Evolutionary conservation across 2,329 filamentous ascomycete species (phyloP).

Genomic region (Hypoxylon sp.): DNA sequence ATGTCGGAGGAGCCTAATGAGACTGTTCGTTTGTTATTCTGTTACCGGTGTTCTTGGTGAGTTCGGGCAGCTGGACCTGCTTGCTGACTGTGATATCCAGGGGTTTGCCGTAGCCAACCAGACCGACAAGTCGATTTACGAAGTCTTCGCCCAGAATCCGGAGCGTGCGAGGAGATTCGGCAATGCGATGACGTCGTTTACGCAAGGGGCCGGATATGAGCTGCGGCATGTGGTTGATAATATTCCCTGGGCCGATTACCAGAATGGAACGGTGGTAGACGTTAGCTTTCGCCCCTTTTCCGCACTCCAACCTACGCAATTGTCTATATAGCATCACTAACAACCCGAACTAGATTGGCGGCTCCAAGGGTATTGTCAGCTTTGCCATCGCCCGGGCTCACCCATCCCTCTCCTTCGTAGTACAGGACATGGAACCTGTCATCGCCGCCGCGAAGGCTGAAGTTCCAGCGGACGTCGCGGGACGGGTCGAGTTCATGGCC

Average conservation of each 20-base stretch:
- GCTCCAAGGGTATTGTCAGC: slow-evolving; percentile 33
- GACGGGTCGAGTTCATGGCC: slow-evolving; percentile 46
- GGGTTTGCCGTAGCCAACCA: slow-evolving; percentile 39
- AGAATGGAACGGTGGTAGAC: slow-evolving; percentile 35
- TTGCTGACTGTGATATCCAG: slow-evolving; percentile 10
- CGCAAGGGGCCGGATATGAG: slow-evolving; percentile 28
- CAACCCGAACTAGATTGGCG: slow-evolving; percentile 34
- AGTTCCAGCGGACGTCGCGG: slow-evolving; percentile 16
- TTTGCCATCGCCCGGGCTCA: slow-evolving; percentile 27
- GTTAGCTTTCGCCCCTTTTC: slow-evolving; percentile 21
- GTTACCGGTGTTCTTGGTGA: no score
- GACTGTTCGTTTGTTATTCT: slow-evolving; percentile 13
- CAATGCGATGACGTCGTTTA: slow-evolving; percentile 38
- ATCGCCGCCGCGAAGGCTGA: slow-evolving; percentile 5
- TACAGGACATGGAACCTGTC: slow-evolving; percentile 50
- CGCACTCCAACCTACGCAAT: no score
- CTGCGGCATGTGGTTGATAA: slow-evolving; percentile 31
- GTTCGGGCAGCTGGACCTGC: no score
- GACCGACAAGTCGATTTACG: slow-evolving; percentile 34
- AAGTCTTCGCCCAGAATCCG: slow-evolving; percentile 33
- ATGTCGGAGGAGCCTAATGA: slow-evolving; percentile 38
- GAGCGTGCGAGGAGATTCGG: slow-evolving; percentile 37
- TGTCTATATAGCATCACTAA: no score
- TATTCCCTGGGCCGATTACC: slow-evolving; percentile 32
- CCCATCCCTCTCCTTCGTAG: slow-evolving; percentile 38